Evolutionary conservation across 352 stramenopile species (phyloP), one percentile per base, ranked within the genome.

Genomic region (Phytophthora ramorum): DNA sequence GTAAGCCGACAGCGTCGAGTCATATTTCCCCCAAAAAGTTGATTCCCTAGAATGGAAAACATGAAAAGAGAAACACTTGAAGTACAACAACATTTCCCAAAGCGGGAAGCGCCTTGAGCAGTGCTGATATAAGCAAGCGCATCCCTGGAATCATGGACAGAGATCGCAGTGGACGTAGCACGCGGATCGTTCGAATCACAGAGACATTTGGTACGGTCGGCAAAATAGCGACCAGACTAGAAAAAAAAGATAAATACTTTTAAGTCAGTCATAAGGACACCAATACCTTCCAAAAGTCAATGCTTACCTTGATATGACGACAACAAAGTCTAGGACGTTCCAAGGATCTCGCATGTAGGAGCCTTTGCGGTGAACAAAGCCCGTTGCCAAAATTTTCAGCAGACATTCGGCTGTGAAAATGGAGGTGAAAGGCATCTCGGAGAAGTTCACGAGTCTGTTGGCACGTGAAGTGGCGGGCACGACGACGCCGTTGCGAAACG

Each of bases 271-370:
- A 38, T n/a, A 45, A 20, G 20, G 19, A 40, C 14, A 53, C 16
- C 30, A 13, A 10, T 7, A 17, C 28, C 22, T 28, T n/a, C 9
- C 19, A 50, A 3, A 38, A 2, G n/a, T 6, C 28, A 12, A 34
- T 10, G 1, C n/a, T 51, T 68, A 97, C 81, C 81, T 93, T n/a
- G 88, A 86, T n/a, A 95, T 54, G 43, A 98, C 93, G 47, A 98
- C 91, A 2, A 96, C 61, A 61, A 98, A 98, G 60, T 98, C 93
- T 12, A 98, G 75, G 7, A 89, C 65, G 47, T 98, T 98, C 93
- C 92, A 98, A 2, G 78, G 71, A 55, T 98, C 90, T 1, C 77
- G 73, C 0, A 97, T 63, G 57, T 97, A 98, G 12, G 76, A 76
- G 5, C 89, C 81, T 44, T 86, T 68, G 6, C 72, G 66, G 9